Percentiles rank a stretch among this genome's conserved stretches.
phyloP scores from a whole-genome alignment of 2,329 filamentous ascomycete genomes.

The Mariannaea elegans region DNA sequence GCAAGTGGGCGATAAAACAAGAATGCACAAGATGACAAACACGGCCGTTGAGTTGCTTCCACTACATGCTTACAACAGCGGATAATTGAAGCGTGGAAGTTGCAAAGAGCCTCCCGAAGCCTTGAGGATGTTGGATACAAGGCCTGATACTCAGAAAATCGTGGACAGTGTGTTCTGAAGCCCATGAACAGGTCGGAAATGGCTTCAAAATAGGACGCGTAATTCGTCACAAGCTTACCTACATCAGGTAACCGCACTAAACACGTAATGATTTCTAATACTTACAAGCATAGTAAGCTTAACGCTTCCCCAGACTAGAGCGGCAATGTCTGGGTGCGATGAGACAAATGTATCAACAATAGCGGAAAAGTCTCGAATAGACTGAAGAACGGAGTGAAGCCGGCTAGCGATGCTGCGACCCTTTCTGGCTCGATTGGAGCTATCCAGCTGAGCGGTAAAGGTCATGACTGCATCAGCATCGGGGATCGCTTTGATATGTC shows the following conservation, averaged over 20 bases:
- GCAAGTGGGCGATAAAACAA: not conserved
- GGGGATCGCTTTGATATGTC: conserved; percentile 20
- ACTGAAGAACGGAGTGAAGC: conserved; percentile 44
- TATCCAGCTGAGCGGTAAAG: conserved; percentile 47
- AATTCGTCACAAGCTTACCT: conserved; percentile 44
- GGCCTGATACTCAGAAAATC: conserved; percentile 47
- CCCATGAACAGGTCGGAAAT: conserved; percentile 48
- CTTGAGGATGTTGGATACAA: conserved; percentile 46
- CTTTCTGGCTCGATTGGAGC: conserved; percentile 27
- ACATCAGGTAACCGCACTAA: not conserved
- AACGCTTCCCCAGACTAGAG: conserved; percentile 54
- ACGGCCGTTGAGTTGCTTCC: conserved; percentile 36
- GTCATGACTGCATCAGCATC: conserved; percentile 43
- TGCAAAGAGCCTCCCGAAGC: conserved; percentile 45
- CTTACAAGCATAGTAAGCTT: conserved; percentile 51
- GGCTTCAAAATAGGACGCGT: conserved; percentile 50
- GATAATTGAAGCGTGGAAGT: conserved; percentile 48
- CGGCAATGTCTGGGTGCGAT: conserved; percentile 48
- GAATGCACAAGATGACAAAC: conserved; percentile 25
- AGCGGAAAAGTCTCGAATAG: conserved; percentile 48
- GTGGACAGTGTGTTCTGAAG: conserved; percentile 46
- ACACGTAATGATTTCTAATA: not conserved
- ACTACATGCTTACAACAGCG: conserved; percentile 46
- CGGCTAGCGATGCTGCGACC: conserved; percentile 42
- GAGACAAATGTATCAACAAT: conserved; percentile 50